These are phyloP conservation scores for Amanita pseudoporphyria DNA, from an alignment of 768 basidiomycete genomes.

Conservation along the genomic window DNA sequence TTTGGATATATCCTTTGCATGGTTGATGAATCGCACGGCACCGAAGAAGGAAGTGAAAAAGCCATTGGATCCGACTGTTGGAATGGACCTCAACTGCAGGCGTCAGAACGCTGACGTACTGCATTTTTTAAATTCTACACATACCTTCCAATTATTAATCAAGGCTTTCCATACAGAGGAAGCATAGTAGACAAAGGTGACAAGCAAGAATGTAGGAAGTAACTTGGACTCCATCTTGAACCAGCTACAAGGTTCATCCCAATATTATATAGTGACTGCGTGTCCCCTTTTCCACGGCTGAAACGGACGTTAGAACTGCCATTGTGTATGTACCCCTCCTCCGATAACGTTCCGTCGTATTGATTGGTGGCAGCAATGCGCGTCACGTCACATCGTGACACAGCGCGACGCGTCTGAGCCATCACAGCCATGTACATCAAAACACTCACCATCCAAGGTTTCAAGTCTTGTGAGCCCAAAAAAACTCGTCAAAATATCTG, in stretches of 20 bases:
- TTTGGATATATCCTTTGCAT: slow-evolving; percentile 18
- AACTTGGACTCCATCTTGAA: neutral
- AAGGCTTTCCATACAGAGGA: neutral
- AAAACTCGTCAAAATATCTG: neutral
- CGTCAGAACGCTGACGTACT: too few relatives aligned
- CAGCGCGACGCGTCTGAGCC: neutral
- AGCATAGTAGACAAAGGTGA: neutral
- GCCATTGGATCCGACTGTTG: slow-evolving; percentile 25
- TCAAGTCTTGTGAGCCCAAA: slow-evolving; percentile 83
- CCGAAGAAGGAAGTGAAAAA: slow-evolving; percentile 23
- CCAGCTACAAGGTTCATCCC: neutral
- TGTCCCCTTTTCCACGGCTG: neutral
- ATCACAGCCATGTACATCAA: slow-evolving; percentile 71
- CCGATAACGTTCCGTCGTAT: too few relatives aligned
- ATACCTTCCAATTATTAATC: neutral
- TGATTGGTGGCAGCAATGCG: neutral
- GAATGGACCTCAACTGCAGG: slow-evolving; percentile 21
- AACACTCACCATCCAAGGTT: slow-evolving; percentile 86
- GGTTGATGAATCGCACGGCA: slow-evolving; percentile 16
- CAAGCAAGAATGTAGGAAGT: neutral
- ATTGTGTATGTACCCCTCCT: too few relatives aligned
- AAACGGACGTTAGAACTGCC: too few relatives aligned
- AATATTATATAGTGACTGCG: neutral
- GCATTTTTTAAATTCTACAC: too few relatives aligned
- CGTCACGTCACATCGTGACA: neutral